Base-by-base conservation (phyloP, 768 basidiomycete species). In the Leccinellum rugosiceps region DNA sequence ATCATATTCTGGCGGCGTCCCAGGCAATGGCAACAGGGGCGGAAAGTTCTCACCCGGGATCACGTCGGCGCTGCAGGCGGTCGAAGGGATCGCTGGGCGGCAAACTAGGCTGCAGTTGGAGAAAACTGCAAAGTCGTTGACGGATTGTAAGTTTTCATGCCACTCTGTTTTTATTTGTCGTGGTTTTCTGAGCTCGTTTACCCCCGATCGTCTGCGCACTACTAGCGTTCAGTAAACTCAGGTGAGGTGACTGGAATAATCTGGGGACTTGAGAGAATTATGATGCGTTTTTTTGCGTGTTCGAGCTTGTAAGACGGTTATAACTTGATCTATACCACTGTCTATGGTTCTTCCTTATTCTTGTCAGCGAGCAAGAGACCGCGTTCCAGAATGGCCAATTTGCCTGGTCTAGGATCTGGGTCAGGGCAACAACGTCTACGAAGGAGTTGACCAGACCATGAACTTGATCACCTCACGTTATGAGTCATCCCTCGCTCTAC, bases 81-180 rank as follows among this genome's bases (percentile, higher is more conserved):
- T 87, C 19, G 84, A 85, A 65, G 80, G 76, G 57, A 69, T 85
- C 30, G 82, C 82, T 17, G 84, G 85, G 4, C 75, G 74, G 61
- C 78, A 77, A 54, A 78, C 77, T 44, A 70, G 80, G 41, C 68
- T 70, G 32, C 83, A 81, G 62, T 58, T 86, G 43, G 83, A 84
- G 60, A 75, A 71, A 45, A 70, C 65, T 52, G 72, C 84, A 14
- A 77, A 74, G 56, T 73, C 60, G 58, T 61, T 86, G 45, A 76
- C 82, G 25, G 78, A 82, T 47, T 77, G 85, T 87, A 63, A 66
- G 84, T 80, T 28, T 46, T 23, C 48, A 50, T 52, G 31, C 6
- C 30, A 17, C 52, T 56, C 56, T 14, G 3, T 31, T 13, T 31
- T 14, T 32, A 52, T 55, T 50, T 53, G 50, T n/a, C 10, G n/a